Evolutionary conservation across 768 basidiomycete species (phyloP), one percentile per base, ranked within the genome.

Genomic region (Ramaria rubella): DNA sequence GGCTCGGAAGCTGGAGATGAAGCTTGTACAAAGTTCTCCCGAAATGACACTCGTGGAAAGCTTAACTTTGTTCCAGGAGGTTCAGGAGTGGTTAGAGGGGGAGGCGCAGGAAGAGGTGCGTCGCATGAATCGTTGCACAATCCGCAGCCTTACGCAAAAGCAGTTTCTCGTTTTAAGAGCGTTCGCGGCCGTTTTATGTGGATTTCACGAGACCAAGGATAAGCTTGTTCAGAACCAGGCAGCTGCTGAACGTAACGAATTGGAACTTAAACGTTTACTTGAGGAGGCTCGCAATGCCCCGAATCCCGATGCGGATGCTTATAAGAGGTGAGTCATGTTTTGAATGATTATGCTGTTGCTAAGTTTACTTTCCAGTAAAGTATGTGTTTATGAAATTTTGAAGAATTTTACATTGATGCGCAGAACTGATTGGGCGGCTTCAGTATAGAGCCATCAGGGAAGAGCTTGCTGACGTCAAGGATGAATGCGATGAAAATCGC

Each of bases 11-110:
- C 36, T 56, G 14, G 55, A 56, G 46, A 29, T 56, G 44, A 56
- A 56, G 46, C 55, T 56, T 12, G 55, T 56, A 14, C 44, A 31
- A 30, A 46, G 44, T 33, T 56, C 55, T n/a, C 55, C 55, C 17
- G 55, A 56, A 2, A 56, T 56, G 43, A 56, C 55, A 9, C 55
- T 56, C 14, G 43, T 45, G 1, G 55, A 56, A 27, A 48, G 55
- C 23, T 21, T 56, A 34, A 46, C 24, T 46, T 34, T 56, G 31
- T 56, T 56, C 48, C 55, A 56, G n/a, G 55, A 56, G 43, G 55
- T 56, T 48, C 55, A 56, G 36, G 55, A 56, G 5, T 56, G 55
- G 55, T 49, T 56, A 24, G 55, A 56, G 4, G 55, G 43, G 34
- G 44, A 56, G 26, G 8, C 44, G 9, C 26, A 56, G 17, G 44